Conservation (phyloP, 148 eudicot species). For the Diospyros kaki region DNA sequence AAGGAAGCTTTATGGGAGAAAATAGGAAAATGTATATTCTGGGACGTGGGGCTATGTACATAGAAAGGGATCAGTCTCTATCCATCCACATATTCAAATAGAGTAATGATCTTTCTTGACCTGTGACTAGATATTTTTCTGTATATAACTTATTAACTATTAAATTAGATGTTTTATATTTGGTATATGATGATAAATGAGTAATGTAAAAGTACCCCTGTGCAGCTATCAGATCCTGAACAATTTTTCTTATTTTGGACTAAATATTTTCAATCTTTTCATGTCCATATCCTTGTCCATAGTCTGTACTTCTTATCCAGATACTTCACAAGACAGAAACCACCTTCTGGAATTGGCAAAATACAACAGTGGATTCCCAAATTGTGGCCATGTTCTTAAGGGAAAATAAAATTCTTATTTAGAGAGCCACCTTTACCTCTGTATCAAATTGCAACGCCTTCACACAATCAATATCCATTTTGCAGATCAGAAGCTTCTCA, state of each 20-base stretch:
- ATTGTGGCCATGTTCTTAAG: not conserved
- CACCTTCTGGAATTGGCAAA: slow-evolving; percentile 5
- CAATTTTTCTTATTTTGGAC: too few relatives aligned
- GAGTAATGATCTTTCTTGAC: not conserved
- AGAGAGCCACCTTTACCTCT: slow-evolving; percentile 49
- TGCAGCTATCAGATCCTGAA: too few relatives aligned
- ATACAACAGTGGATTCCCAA: slow-evolving; percentile 1
- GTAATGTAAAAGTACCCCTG: too few relatives aligned
- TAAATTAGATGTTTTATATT: too few relatives aligned
- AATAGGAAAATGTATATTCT: not conserved
- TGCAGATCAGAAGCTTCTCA: slow-evolving; percentile 86
- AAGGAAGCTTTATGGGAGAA: not conserved
- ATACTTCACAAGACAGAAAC: slow-evolving; percentile 1
- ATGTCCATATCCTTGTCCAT: too few relatives aligned
- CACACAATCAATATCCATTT: slow-evolving; percentile 83
- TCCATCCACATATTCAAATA: not conserved
- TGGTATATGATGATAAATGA: too few relatives aligned
- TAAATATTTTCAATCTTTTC: too few relatives aligned
- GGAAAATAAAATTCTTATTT: not conserved
- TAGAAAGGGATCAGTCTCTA: not conserved
- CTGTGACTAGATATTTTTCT: too few relatives aligned
- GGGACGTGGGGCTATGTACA: not conserved
- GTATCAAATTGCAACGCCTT: slow-evolving; percentile 83
- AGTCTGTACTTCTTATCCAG: too few relatives aligned
- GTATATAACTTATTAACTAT: too few relatives aligned